Percentiles rank a stretch among this genome's conserved stretches.
Evolutionary conservation across 768 basidiomycete genomes (phyloP).

Genomic region (Tephrocybe sp.): DNA sequence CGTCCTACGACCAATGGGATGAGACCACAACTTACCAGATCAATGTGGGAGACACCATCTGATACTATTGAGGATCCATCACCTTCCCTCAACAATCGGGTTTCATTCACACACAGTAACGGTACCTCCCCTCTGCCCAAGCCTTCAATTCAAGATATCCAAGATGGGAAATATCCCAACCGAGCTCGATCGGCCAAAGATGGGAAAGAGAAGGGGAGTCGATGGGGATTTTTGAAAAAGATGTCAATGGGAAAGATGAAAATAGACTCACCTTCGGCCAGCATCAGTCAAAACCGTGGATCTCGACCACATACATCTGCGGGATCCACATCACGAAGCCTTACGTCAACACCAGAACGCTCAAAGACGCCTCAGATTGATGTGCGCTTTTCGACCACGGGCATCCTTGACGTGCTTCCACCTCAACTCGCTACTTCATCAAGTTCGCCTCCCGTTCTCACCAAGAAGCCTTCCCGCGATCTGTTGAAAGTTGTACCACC

Average conservation of each 20-base stretch:
- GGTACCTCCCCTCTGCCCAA: conserved; percentile 14
- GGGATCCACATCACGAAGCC: conserved; percentile 25
- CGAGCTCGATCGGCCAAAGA: conserved; percentile 30
- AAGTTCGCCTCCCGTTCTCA: conserved; percentile 23
- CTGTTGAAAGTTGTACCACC: conserved; percentile 25
- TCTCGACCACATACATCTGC: conserved; percentile 31
- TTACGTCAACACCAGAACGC: conserved; percentile 29
- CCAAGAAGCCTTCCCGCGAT: conserved; percentile 25
- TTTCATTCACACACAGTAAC: conserved; percentile 16
- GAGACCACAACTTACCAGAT: conserved; percentile 43
- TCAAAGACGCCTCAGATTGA: conserved; percentile 61
- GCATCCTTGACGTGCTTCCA: conserved; percentile 50
- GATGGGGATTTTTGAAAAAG: conserved; percentile 97
- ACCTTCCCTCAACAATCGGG: conserved; percentile 13
- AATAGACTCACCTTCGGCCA: conserved; percentile 52
- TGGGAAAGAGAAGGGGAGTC: conserved; percentile 63
- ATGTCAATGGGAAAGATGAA: conserved; percentile 97
- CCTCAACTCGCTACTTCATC: conserved; percentile 30
- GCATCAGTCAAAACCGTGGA: conserved; percentile 32
- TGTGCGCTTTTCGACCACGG: conserved; percentile 71
- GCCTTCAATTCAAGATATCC: conserved; percentile 15
- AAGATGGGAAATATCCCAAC: conserved; percentile 20
- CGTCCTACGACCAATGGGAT: conserved; percentile 36
- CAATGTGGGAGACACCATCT: conserved; percentile 52
- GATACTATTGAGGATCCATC: conserved; percentile 22